phyloP scores from a whole-genome alignment of 805 yeast genomes.

The Saturnispora saitoi region DNA sequence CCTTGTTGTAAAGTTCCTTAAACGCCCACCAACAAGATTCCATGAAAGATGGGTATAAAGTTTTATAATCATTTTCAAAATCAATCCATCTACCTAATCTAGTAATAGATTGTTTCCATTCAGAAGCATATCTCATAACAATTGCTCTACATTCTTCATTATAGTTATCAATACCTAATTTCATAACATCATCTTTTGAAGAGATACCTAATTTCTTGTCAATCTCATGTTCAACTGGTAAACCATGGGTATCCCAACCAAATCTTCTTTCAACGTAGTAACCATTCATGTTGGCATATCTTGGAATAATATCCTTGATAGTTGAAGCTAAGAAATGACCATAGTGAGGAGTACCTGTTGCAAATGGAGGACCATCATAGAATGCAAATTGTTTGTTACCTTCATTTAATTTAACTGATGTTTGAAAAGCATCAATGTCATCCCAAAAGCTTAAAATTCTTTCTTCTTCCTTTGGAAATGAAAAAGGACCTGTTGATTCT shows the following conservation, averaged over 20 bases:
- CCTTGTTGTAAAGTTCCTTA: slow-evolving; percentile 76
- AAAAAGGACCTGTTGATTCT: slow-evolving; percentile 34
- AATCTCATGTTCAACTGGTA: slow-evolving; percentile 96
- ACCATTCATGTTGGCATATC: slow-evolving; percentile 98
- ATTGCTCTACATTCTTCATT: slow-evolving; percentile 92
- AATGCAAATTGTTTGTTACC: slow-evolving; percentile 85
- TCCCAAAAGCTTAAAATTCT: slow-evolving; percentile 75
- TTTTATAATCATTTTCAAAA: slow-evolving; percentile 96
- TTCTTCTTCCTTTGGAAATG: slow-evolving; percentile 88
- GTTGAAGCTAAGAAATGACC: slow-evolving; percentile 97
- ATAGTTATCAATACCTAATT: slow-evolving; percentile 88
- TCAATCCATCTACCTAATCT: slow-evolving; percentile 99
- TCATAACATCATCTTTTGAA: slow-evolving; percentile 90
- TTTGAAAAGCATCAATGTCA: slow-evolving; percentile 89
- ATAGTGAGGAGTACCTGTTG: slow-evolving; percentile 98
- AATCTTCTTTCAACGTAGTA: slow-evolving; percentile 93
- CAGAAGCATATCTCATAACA: slow-evolving; percentile 94
- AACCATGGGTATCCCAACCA: slow-evolving; percentile 99
- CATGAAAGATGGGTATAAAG: slow-evolving; percentile 92
- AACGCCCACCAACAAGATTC: slow-evolving; percentile 99
- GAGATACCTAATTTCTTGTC: slow-evolving; percentile 94
- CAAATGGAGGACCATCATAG: slow-evolving; percentile 99
- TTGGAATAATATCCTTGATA: slow-evolving; percentile 92
- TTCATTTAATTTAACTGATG: slow-evolving; percentile 71
- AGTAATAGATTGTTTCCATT: slow-evolving; percentile 90